Base-by-base conservation (phyloP, 306 rosid genomes). In the Comarum palustre region DNA sequence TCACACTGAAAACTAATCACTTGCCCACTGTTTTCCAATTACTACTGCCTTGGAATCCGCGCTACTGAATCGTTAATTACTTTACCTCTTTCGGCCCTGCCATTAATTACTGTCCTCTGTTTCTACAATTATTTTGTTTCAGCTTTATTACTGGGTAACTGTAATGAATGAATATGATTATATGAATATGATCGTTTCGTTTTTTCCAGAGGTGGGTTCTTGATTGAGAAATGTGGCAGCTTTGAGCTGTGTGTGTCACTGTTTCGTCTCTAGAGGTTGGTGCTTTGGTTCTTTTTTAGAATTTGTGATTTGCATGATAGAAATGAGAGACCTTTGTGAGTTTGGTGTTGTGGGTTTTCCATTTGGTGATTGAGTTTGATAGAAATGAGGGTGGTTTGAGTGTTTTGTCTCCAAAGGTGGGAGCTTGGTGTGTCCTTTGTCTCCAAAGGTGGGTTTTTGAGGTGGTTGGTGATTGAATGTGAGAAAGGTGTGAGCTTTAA, bases 221-320 rank as follows among this genome's bases (percentile, higher is more conserved):
- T 16, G 27, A 5, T 12, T 59, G n/a, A 27, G 65, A 13, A 62
- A 29, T 60, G 67, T 32, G 67, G 41, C 14, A 16, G 45, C 43
- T 34, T 60, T 62, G 25, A 32, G 65, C 27, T n/a, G 55, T 50
- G 55, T 2, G 16, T 24, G 32, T 39, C 2, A 57, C 58, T 29
- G 73, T 17, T 19, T 19, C 19, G 73, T 48, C 50, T 69, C 15
- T 43, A 20, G n/a, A 69, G 73, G 61, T 48, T 27, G 27, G 43
- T 7, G 16, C 20, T 68, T 46, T 50, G 32, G 12, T n/a, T 43
- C 9, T 66, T 14, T 6, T 41, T 34, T 29, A 29, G 45, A 41
- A 1, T 41, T 43, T 66, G 22, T 42, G 71, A 34, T 52, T 58
- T 58, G 64, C 17, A 58, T 58, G 27, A 1, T 7, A 12, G 64